phyloP scores from a whole-genome alignment of 352 stramenopile genomes.

The Proteromonas lacertae region DNA sequence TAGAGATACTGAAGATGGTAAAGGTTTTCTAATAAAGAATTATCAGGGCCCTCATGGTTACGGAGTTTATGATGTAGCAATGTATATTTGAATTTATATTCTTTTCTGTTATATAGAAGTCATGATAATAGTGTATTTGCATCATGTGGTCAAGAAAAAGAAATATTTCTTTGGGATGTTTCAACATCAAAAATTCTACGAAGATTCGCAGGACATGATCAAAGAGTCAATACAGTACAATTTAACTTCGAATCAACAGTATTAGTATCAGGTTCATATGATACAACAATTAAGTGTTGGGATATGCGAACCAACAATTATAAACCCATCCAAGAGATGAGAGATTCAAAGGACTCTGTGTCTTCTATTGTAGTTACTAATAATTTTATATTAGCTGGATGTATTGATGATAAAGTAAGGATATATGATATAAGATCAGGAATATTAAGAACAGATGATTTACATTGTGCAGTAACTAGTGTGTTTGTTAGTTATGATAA shows the following conservation, averaged over 20 bases:
- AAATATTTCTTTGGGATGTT: neutral
- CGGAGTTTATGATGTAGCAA: neutral
- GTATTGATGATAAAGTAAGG: neutral
- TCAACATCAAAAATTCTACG: neutral
- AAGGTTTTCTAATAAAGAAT: neutral
- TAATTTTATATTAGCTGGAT: neutral
- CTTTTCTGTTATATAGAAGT: no score
- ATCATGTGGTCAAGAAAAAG: neutral
- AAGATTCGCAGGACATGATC: neutral
- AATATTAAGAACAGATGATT: neutral
- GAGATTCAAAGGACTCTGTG: neutral
- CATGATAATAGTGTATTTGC: slow-evolving; percentile 1
- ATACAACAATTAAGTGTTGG: neutral
- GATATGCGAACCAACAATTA: neutral
- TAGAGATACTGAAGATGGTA: neutral
- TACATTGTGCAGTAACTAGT: neutral
- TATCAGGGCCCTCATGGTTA: slow-evolving; percentile 1
- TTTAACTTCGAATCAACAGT: neutral
- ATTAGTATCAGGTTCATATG: neutral
- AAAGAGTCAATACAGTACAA: neutral
- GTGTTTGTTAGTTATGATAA: neutral
- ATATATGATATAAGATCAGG: slow-evolving; percentile 1
- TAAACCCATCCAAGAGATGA: neutral
- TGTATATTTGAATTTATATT: no score
- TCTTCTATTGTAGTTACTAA: neutral